These are phyloP conservation scores for Quercus mongolica DNA, from an alignment of 306 rosid species.

Conservation along the genomic window DNA sequence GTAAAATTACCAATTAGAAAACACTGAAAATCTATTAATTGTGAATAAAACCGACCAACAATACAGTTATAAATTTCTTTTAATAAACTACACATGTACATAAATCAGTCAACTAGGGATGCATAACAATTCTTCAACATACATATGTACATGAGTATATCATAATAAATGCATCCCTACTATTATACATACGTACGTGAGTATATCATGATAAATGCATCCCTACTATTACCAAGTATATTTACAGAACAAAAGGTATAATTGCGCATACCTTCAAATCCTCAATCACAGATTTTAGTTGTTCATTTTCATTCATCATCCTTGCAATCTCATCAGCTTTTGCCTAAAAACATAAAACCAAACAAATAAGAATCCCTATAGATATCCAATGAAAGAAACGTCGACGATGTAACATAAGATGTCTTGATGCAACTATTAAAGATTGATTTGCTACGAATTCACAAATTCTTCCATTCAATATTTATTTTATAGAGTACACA, in stretches of 20 bases:
- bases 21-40: neutral
- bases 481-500: too few species aligned
- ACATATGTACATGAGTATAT: neutral
- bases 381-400: neutral
- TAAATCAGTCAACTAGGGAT: neutral
- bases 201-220: neutral
- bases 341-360: slow-evolving; percentile 48
- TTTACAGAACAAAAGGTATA: slow-evolving; percentile 6
- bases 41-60: neutral
- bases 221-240: neutral
- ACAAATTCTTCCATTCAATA: too few species aligned
- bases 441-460: too few species aligned
- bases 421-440: neutral
- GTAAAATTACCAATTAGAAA: neutral
- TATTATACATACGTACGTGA: neutral
- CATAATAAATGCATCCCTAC: neutral
- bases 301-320: slow-evolving; percentile 96
- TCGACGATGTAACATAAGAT: neutral
- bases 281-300: slow-evolving; percentile 62
- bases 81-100: neutral
- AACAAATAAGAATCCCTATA: neutral
- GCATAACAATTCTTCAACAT: neutral
- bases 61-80: neutral
- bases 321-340: slow-evolving; percentile 97
- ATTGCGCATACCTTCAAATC: slow-evolving; percentile 68